Evolutionary conservation across 2,329 filamentous ascomycete species (phyloP), one percentile per base, ranked within the genome.

Genomic region (Stemphylium beticola): DNA sequence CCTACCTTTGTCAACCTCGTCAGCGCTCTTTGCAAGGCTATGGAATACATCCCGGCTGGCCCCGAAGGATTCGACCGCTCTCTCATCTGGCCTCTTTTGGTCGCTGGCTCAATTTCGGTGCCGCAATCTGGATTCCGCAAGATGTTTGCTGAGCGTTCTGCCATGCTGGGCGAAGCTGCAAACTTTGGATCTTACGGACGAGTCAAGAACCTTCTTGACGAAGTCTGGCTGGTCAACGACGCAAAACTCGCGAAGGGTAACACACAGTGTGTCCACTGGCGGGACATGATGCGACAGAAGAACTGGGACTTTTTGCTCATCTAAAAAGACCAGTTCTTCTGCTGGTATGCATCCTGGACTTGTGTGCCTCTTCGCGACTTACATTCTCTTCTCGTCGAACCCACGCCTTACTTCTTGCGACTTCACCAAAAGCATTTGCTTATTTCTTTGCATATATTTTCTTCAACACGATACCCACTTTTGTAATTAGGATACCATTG

Each of bases 221-320:
- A 96, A 78, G 85, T 93, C 26, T 99, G 95, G 95, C 75, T 77
- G 36, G 80, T 86, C 62, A 88, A 91, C 72, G 90, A 93, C 73
- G 87, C 87, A 65, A 83, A 77, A 64, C 74, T 77, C 40, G 72
- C 74, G 65, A 73, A 78, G 78, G 76, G 78, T 65, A 75, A 76
- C 62, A 76, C 71, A 65, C 87, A 86, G 72, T 88, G 89, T 79
- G 85, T 96, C 77, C 92, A 93, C 87, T 98, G 93, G 93, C 85
- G 93, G 79, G 91, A 96, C 78, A 86, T 93, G 73, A 96, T 97
- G 92, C 86, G 86, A 78, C 86, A 88, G 79, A 95, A 93, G 80
- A 87, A 87, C 66, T 96, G 92, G 93, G 91, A 96, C 75, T 95
- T 92, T 79, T 83, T 97, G 76, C 85, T 97, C 76, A 93, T 97